Base-by-base conservation (phyloP, 2,329 filamentous ascomycete species). In the Amylocarpus encephaloides region DNA sequence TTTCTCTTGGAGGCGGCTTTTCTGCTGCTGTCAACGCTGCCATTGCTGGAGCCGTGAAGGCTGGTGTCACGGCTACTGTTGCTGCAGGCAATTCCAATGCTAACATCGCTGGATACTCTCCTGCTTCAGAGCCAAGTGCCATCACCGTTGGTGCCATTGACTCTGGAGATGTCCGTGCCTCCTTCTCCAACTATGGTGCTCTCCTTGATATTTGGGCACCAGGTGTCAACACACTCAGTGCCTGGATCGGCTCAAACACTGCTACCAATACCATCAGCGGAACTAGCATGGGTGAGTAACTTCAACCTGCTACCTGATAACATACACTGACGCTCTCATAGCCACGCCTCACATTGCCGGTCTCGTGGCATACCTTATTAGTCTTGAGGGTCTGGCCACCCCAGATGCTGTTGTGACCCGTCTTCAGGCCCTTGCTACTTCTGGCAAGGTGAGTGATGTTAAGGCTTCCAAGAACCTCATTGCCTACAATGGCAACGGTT, bases 291-390 rank as follows among this genome's bases (percentile, higher is more conserved):
- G 76, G 56, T 58, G 48, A 38, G 55, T 52, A 42, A 12, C 13
- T 29, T 19, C 36, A n/a, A n/a, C 40, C 13, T 13, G 6, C 5
- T 10, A 43, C 22, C 29, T 11, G 12, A 12, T 30, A n/a, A 40
- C 36, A 19, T 9, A 16, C 15, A 45, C 33, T 41, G 36, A 15
- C 15, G 64, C 26, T 36, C n/a, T 26, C 10, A 12, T 73, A 78
- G 82, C 84, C 22, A 76, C 76, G 11, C 84, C 84, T 1, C 83
- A 86, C 64, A 74, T 87, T 48, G 76, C 80, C 43, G 85, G 85
- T 43, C 71, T 88, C 3, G 81, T 80, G 12, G 82, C 82, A 26
- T 88, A 87, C 67, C 69, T 88, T 30, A 81, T 87, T 70, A 63
- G 59, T 5, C 57, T 71, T 1, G 70, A 74, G 56, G 66, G 66